Conservation (phyloP, 2,329 filamentous ascomycete species). For the Aureobasidium zeae region DNA sequence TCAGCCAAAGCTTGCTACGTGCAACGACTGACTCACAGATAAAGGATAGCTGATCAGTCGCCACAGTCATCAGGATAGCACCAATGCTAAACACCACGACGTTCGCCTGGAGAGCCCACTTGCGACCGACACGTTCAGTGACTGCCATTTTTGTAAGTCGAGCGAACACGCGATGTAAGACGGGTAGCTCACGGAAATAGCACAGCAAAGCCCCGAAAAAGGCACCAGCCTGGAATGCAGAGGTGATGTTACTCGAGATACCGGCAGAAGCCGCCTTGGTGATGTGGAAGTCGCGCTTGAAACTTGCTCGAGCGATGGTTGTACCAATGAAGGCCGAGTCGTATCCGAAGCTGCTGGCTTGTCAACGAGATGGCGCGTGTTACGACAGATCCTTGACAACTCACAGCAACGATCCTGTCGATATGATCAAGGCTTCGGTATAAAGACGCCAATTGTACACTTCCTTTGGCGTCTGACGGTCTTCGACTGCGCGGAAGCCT, state of each 20-base stretch:
- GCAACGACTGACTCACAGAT: constrained; percentile 38
- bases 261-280: constrained; percentile 5
- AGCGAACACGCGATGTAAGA: background rate
- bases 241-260: constrained; percentile 20
- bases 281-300: constrained; percentile 18
- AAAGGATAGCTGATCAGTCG: constrained; percentile 48
- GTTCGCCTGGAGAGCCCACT: constrained; percentile 14
- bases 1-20: background rate
- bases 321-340: constrained; percentile 20
- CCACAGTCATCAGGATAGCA: constrained; percentile 53
- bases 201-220: constrained; percentile 18
- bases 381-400: background rate
- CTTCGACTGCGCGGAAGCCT: constrained; percentile 2
- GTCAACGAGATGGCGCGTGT: too few relatives aligned
- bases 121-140: constrained; percentile 16
- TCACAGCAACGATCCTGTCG: constrained; percentile 2
- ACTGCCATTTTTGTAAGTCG: background rate
- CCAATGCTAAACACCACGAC: constrained; percentile 16
- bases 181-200: constrained; percentile 38
- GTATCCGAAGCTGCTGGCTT: constrained; percentile 18
- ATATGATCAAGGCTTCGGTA: constrained; percentile 2
- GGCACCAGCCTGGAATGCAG: constrained; percentile 18
- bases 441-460: constrained; percentile 8
- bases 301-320: constrained; percentile 18
- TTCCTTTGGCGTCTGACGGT: constrained; percentile 4